Evolutionary conservation across 306 rosid genomes (phyloP), one percentile per base, ranked within the genome.

Genomic region (Castanea sativa): DNA sequence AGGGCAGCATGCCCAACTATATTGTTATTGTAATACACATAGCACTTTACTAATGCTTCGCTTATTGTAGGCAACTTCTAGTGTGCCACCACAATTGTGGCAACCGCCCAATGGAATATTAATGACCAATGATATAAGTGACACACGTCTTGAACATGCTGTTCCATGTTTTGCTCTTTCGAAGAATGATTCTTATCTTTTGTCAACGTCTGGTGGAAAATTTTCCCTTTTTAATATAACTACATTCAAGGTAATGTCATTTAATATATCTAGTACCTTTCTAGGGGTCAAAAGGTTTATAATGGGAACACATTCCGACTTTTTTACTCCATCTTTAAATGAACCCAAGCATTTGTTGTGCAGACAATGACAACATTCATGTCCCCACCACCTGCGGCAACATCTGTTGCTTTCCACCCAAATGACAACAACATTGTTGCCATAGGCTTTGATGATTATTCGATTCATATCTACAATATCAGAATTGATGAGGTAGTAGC

Each of bases 311-410:
- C 21, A 59, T 59, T 14, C 65, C 13, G 0, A 20, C 18, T 1
- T 21, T 11, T 59, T 59, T 13, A 21, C 32, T 20, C 32, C 20
- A 59, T 21, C 65, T 59, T 59, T 59, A 20, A 20, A 3, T 55
- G 60, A 55, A 55, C 23, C 60, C 23, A 59, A 71, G 38, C 57
- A 57, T 79, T 21, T 82, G 76, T 71, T 14, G 67, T 73, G 88
- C 94, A 95, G 99, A 95, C 94, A 32, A 95, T 95, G 99, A 95
- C 99, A 68, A 91, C 98, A 63, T 95, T 95, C 84, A 95, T 95
- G 99, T 88, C 98, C 19, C 98, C 99, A 8, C 99, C 99, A 35
- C 99, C 99, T 41, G 99, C 96, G 55, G 97, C 99, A 52, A 95
- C 99, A 70, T 95, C 87, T 86, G 89, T 95, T 80, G 99, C 98